A percentile compares a stretch with the other conserved stretches of the same genome.
These are phyloP conservation scores for Bassia scoparia DNA, from an alignment of 148 eudicot species.

Conservation along the genomic window DNA sequence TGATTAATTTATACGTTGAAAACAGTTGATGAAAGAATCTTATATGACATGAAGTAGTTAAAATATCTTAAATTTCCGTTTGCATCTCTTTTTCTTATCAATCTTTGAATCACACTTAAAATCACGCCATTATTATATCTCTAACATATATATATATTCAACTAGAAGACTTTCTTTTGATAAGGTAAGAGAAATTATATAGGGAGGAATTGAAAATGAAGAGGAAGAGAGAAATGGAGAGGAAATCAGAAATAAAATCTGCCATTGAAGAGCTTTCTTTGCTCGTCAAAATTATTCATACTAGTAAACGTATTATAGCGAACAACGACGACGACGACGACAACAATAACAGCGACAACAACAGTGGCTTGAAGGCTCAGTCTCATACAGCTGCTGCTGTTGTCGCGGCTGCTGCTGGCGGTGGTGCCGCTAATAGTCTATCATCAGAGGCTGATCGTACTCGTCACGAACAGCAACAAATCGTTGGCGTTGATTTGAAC, in stretches of 20 bases:
- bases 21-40: neutral
- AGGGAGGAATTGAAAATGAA: slow-evolving; percentile 24
- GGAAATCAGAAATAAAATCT: slow-evolving; percentile 49
- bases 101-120: neutral
- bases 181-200: neutral
- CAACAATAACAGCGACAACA: neutral
- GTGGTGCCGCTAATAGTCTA: neutral
- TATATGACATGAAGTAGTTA: neutral
- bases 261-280: slow-evolving; percentile 67
- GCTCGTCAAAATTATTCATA: slow-evolving; percentile 26
- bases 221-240: slow-evolving; percentile 46
- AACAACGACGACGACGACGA: neutral
- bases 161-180: neutral
- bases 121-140: neutral
- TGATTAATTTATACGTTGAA: neutral
- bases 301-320: neutral
- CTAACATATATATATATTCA: neutral
- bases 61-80: neutral
- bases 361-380: neutral
- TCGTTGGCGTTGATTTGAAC: slow-evolving; percentile 13
- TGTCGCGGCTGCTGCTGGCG: slow-evolving; percentile 1
- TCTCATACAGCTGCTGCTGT: neutral
- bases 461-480: neutral
- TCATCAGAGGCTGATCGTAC: neutral
- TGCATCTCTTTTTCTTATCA: slow-evolving; percentile 4